phyloP scores from a whole-genome alignment of 495 filamentous ascomycete species.

The Talaromyces stipitatus region DNA sequence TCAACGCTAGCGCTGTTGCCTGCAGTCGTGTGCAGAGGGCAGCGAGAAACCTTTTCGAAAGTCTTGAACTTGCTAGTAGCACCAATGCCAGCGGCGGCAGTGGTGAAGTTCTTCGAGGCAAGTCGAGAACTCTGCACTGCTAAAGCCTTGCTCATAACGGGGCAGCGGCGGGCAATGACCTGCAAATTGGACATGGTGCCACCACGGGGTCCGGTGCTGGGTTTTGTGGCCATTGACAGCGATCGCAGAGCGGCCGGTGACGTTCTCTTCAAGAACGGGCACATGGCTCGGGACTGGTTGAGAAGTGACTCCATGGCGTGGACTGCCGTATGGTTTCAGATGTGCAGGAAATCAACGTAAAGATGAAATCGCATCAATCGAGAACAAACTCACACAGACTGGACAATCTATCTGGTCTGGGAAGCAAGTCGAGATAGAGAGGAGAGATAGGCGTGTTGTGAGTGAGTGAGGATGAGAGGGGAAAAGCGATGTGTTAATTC shows the following conservation, averaged over 20 bases:
- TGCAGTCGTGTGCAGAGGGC: slow-evolving; percentile 70
- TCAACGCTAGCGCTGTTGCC: slow-evolving; percentile 69
- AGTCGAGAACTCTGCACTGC: slow-evolving; percentile 72
- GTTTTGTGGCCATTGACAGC: slow-evolving; percentile 72
- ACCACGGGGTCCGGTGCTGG: slow-evolving; percentile 64
- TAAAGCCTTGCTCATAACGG: slow-evolving; percentile 96
- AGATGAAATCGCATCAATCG: background rate
- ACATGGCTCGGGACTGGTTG: slow-evolving; percentile 89
- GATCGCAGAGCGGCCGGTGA: slow-evolving; percentile 83
- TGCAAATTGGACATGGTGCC: slow-evolving; percentile 97
- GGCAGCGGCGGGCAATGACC: slow-evolving; percentile 88
- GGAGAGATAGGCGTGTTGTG: background rate
- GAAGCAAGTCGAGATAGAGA: too few species aligned
- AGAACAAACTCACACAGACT: background rate
- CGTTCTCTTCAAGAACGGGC: slow-evolving; percentile 92
- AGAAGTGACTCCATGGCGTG: slow-evolving; percentile 86
- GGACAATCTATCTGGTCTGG: background rate
- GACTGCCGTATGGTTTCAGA: background rate
- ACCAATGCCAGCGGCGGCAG: slow-evolving; percentile 29
- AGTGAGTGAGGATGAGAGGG: background rate
- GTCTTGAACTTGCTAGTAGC: slow-evolving; percentile 29
- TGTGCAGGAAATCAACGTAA: background rate
- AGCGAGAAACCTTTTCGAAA: slow-evolving; percentile 19
- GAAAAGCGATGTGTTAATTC: background rate
- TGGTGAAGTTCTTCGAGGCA: slow-evolving; percentile 39